Conservation (phyloP, 768 basidiomycete species). For the Suillus ampliporus region DNA sequence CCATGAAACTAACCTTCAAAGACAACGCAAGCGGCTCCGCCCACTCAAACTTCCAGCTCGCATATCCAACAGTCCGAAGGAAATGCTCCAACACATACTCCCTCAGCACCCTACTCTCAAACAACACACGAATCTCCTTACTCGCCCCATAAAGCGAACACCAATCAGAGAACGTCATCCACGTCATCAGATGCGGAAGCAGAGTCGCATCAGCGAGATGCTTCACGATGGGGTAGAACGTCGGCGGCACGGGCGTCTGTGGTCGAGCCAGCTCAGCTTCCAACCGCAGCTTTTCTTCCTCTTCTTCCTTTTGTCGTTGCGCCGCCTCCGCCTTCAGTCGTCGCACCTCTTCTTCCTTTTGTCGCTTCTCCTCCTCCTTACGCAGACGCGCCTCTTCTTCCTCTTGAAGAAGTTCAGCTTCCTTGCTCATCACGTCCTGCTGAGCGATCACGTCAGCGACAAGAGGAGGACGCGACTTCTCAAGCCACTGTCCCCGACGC, state of each 20-base stretch:
- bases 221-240: constrained; percentile 55
- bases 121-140: constrained; percentile 57
- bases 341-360: constrained; percentile 6
- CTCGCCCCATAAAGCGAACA: constrained; percentile 60
- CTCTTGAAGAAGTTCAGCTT: constrained; percentile 28
- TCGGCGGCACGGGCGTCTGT: constrained; percentile 32
- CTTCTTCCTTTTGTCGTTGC: constrained; percentile 5
- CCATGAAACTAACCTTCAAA: constrained; percentile 59
- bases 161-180: constrained; percentile 78
- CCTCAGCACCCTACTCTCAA: constrained; percentile 53
- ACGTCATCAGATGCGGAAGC: constrained; percentile 58
- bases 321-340: constrained; percentile 1
- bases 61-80: constrained; percentile 74
- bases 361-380: neutral
- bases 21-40: constrained; percentile 68
- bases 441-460: constrained; percentile 39
- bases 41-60: constrained; percentile 59
- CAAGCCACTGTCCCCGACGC: constrained; percentile 46
- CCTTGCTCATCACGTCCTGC: constrained; percentile 23
- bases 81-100: constrained; percentile 75
- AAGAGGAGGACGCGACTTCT: constrained; percentile 43
- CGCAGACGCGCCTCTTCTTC: constrained; percentile 7
- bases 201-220: constrained; percentile 62
- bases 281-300: constrained; percentile 2
- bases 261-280: constrained; percentile 24